Evolutionary conservation across 306 rosid genomes (phyloP), one percentile per base, ranked within the genome.

Genomic region (Echinosophora koreensis): DNA sequence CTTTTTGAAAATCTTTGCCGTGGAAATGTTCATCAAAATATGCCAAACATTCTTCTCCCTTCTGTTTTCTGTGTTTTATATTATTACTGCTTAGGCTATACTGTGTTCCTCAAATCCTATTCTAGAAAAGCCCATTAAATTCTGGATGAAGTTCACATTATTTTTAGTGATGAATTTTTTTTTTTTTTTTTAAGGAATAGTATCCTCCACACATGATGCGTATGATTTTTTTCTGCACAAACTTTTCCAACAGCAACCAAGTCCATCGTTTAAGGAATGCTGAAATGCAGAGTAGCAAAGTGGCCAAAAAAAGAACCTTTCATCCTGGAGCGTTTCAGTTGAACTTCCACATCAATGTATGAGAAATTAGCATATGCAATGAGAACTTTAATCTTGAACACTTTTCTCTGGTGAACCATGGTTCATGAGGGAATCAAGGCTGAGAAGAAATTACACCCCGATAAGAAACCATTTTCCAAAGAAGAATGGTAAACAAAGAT

Each of bases 351-450:
- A 34, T 65, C 35, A 38, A 50, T 64, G 64, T 17, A 18, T 37
- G 11, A 22, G 41, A 55, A 54, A 66, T 11, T 18, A 65, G 52
- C 76, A 65, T 5, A 4, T n/a, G 81, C 16, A 67, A 30, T 27
- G 39, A 79, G 70, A 70, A 66, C 46, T 66, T 64, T 64, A 82
- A 58, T 13, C 86, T 50, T 82, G 56, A 83, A 6, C 50, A 64
- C 65, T 74, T 28, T 63, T 61, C 57, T 44, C 66, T 2, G 83
- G 85, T 52, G 84, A 78, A 82, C 59, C 86, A 77, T 37, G 39
- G 58, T 55, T 75, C 60, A 3, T 71, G 77, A 88, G 85, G 82
- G 90, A 69, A 59, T 87, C 89, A 65, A 90, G 86, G 83, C 93
- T 92, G 90, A 54, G 80, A 63, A 66, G 60, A 81, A 85, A 65